Evolutionary conservation across 306 rosid genomes (phyloP), one percentile per base, ranked within the genome.

Genomic region (Casuarina equisetifolia): DNA sequence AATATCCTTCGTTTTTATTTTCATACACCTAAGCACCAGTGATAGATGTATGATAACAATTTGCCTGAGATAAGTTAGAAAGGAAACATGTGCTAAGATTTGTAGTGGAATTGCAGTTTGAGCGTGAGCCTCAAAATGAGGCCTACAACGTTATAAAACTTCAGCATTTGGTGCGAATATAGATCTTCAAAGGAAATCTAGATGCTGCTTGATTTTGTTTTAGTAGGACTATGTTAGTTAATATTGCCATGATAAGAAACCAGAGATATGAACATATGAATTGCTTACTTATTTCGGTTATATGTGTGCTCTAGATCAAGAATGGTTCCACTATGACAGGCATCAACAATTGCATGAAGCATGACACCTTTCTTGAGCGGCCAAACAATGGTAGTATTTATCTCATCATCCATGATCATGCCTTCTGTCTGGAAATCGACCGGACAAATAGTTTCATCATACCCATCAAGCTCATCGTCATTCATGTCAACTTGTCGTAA

Each of bases 251-350:
- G 32, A n/a, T 55, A n/a, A 55, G 42, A 58, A 51, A 72, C 25
- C 1, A 55, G 67, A 46, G 49, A 5, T n/a, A 0, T 66, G 42
- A 48, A 57, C 32, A 1, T 4, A 17, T 12, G 9, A 12, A 36
- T 48, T 35, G 48, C 82, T 80, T 54, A 89, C 97, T 19, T 58
- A 44, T 74, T 44, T 8, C 1, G 76, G 64, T 89, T 55, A 69
- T 89, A 94, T 13, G 86, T 84, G 44, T 82, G 35, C 10, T 73
- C 35, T 1, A 94, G 90, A 81, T 94, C 98, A 66, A 91, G 98
- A 62, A 91, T 81, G 0, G 98, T 91, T 81, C 97, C 97, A 69
- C 97, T 91, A 7, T 91, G 94, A 75, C 97, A 90, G 49, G 98
- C 89, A 82, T 94, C 98, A 17, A 91, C 91, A 4, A 94, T 90